Evolutionary conservation across 441 rosid species (phyloP).

Genomic region (Macaranga tanarius): DNA sequence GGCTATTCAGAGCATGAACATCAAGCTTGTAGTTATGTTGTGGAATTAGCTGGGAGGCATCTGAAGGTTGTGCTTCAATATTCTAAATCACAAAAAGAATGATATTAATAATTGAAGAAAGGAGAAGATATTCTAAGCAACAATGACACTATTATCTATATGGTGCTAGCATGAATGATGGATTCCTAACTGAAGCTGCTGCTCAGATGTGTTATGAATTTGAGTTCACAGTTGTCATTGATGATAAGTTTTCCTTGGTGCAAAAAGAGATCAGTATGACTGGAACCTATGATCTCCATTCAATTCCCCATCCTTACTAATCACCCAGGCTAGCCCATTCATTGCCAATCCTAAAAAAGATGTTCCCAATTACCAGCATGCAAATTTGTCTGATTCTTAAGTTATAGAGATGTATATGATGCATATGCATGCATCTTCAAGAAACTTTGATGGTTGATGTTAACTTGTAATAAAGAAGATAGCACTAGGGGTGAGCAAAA

Average conservation of each 20-base stretch:
- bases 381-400: not conserved
- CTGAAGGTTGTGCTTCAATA: slow-evolving; percentile 70
- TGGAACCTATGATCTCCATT: not conserved
- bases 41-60: slow-evolving; percentile 79
- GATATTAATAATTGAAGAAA: not conserved
- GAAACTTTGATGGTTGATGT: not conserved
- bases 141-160: not conserved
- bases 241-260: not conserved
- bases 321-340: not conserved
- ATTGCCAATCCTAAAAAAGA: not conserved
- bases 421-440: not conserved
- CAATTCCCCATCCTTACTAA: not conserved
- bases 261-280: not conserved
- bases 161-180: not conserved
- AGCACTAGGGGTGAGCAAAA: too few species aligned
- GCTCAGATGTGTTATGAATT: not conserved
- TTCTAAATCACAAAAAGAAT: slow-evolving; percentile 50
- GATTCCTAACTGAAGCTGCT: not conserved
- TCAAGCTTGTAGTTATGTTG: slow-evolving; percentile 99
- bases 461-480: not conserved
- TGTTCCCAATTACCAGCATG: not conserved
- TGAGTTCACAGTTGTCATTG: not conserved
- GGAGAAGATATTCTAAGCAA: not conserved
- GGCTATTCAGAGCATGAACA: slow-evolving; percentile 79
- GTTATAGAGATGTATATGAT: not conserved